Percentiles rank a stretch among this genome's conserved stretches.
These are phyloP conservation scores for Cercospora zeina DNA, from an alignment of 2,329 filamentous ascomycete species.

Conservation along the genomic window DNA sequence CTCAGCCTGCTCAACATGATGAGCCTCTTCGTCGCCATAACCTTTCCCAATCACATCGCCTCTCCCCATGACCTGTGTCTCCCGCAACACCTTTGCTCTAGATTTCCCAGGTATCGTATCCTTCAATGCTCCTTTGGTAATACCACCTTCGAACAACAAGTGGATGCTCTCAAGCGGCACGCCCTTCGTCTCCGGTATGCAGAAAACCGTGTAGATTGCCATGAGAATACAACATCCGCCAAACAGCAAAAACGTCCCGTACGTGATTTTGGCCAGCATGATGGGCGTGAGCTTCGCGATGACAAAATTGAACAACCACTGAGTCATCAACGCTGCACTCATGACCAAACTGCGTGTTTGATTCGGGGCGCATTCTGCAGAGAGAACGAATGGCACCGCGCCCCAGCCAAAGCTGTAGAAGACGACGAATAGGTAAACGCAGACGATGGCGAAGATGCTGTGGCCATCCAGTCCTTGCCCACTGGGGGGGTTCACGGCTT, in stretches of 20 bases:
- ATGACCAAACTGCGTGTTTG: conserved; percentile 46
- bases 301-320: conserved; percentile 48
- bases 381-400: conserved; percentile 49
- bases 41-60: conserved; percentile 31
- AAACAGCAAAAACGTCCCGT: conserved; percentile 46
- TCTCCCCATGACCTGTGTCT: conserved; percentile 37
- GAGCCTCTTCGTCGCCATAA: conserved; percentile 17
- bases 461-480: conserved; percentile 51
- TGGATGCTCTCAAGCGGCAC: conserved; percentile 48
- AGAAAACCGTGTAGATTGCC: conserved; percentile 47
- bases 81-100: conserved; percentile 42
- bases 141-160: conserved; percentile 46
- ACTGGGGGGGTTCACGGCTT: conserved; percentile 51
- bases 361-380: conserved; percentile 41
- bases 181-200: conserved; percentile 48
- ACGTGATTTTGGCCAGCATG: conserved; percentile 48
- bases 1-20: conserved; percentile 21
- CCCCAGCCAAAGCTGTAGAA: conserved; percentile 52
- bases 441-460: conserved; percentile 55
- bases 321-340: conserved; percentile 49
- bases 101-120: conserved; percentile 44
- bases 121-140: conserved; percentile 44
- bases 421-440: conserved; percentile 53
- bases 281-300: conserved; percentile 42
- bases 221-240: conserved; percentile 46